Conservation (phyloP, 2,329 filamentous ascomycete genomes). For the Thelonectria olida region DNA sequence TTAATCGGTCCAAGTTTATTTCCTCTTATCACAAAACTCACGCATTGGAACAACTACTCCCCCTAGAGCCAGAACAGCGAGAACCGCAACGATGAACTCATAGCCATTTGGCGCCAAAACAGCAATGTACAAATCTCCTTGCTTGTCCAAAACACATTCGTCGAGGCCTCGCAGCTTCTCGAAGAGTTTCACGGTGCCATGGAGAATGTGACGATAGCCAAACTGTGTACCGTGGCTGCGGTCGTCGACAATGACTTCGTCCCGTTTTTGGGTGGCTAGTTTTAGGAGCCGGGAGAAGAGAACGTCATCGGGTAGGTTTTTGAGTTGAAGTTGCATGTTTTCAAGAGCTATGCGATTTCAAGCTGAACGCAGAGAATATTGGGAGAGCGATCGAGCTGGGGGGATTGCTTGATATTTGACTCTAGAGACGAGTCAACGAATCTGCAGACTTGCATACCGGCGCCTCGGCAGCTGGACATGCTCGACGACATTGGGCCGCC, state of each 20-base stretch:
- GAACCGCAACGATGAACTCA: constrained; percentile 1
- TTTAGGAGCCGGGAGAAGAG: constrained; percentile 1
- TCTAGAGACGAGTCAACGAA: background rate
- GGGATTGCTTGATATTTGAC: constrained; percentile 4
- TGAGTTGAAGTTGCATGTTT: background rate
- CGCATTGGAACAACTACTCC: constrained; percentile 1
- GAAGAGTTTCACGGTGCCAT: background rate
- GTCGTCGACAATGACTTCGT: background rate
- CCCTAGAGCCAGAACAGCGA: background rate
- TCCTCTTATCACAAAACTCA: background rate
- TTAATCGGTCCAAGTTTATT: too few species aligned
- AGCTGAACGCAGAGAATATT: background rate
- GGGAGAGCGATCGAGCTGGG: background rate
- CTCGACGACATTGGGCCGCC: too few species aligned
- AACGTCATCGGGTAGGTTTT: background rate
- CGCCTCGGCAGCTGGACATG: too few species aligned
- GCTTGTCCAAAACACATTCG: background rate
- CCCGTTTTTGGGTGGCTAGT: background rate
- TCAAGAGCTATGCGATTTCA: background rate
- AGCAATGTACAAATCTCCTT: background rate
- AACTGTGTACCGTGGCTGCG: background rate
- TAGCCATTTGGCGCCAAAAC: constrained; percentile 6
- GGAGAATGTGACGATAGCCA: constrained; percentile 1
- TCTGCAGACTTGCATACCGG: background rate
- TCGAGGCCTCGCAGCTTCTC: background rate